Conservation (phyloP, 495 filamentous ascomycete genomes). For the Achaetomiella virescens region DNA sequence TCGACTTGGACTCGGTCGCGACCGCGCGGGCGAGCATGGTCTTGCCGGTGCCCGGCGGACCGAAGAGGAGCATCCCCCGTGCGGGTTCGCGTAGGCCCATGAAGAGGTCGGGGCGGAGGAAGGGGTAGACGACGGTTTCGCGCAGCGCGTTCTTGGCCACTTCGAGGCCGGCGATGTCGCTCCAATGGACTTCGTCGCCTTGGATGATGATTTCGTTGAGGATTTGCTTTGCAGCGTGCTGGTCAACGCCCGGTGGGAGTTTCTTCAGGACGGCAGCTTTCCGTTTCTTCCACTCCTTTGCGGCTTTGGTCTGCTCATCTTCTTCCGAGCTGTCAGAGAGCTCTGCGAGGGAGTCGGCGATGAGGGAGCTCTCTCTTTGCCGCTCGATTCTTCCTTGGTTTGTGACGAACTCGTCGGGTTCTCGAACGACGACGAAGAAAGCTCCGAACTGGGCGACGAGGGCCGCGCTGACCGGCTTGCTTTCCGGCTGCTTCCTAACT, state of each 20-base stretch:
- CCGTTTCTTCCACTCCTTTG: constrained; percentile 46
- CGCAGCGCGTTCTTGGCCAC: constrained; percentile 87
- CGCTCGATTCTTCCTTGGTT: background rate
- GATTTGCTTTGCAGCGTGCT: constrained; percentile 77
- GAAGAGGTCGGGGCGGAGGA: constrained; percentile 92
- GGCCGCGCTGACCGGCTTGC: background rate
- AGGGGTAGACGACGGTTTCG: constrained; percentile 96
- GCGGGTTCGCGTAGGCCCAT: constrained; percentile 92
- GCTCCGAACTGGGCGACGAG: constrained; percentile 18
- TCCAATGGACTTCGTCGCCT: constrained; percentile 93
- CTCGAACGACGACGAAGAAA: constrained; percentile 12
- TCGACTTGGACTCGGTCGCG: constrained; percentile 88
- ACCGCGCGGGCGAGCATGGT: constrained; percentile 97
- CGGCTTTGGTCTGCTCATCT: constrained; percentile 29
- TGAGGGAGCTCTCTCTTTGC: constrained; percentile 15
- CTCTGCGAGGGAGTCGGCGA: constrained; percentile 10
- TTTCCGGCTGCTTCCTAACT: constrained; percentile 2
- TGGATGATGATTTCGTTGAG: constrained; percentile 94
- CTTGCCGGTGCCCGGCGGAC: constrained; percentile 93
- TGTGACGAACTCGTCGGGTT: constrained; percentile 3
- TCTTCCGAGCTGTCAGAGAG: constrained; percentile 20
- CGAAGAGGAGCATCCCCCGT: constrained; percentile 92
- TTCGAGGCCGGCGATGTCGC: constrained; percentile 87
- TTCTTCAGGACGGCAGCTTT: constrained; percentile 59
- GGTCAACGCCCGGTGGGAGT: constrained; percentile 74